phyloP scores from a whole-genome alignment of 1,284 basidiomycete species.

The Microbotryum intermedium region DNA sequence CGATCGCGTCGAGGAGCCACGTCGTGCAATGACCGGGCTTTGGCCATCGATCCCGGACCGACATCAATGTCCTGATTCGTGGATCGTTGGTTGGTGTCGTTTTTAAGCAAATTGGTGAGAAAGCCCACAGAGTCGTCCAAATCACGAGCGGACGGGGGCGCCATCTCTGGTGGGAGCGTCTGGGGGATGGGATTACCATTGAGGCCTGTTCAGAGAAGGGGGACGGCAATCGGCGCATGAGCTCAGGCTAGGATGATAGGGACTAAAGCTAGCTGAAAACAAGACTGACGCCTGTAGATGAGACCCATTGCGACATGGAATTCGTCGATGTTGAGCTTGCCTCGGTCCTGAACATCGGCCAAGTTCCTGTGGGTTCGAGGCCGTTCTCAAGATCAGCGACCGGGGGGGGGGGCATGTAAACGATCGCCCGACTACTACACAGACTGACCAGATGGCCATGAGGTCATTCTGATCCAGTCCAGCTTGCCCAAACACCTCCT shows the following conservation, averaged over 20 bases:
- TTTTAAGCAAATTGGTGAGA: conserved; percentile 78
- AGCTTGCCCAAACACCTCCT: conserved; percentile 91
- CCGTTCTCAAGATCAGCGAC: conserved; percentile 3
- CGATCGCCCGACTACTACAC: background rate
- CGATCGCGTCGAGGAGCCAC: conserved; percentile 44
- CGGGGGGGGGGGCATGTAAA: background rate
- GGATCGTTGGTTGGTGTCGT: conserved; percentile 61
- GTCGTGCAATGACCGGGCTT: conserved; percentile 34
- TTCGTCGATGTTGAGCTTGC: conserved; percentile 88
- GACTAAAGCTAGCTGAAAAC: background rate
- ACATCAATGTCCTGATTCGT: conserved; percentile 36
- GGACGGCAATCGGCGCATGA: background rate
- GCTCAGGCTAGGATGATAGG: conserved; percentile 5
- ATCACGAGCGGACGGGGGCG: conserved; percentile 86
- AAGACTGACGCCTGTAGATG: conserved; percentile 77
- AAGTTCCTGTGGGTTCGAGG: conserved; percentile 56
- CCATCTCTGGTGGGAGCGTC: conserved; percentile 74
- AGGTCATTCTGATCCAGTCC: conserved; percentile 82
- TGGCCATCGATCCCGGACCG: conserved; percentile 16
- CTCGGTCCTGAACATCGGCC: conserved; percentile 80
- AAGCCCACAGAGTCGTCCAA: conserved; percentile 86
- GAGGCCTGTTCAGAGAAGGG: conserved; percentile 52
- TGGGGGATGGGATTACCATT: conserved; percentile 90
- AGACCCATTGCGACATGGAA: conserved; percentile 99
- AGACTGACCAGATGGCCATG: conserved; percentile 80